Evolutionary conservation across 202 grass and related monocot species (phyloP).

Genomic region (Digitaria exilis): DNA sequence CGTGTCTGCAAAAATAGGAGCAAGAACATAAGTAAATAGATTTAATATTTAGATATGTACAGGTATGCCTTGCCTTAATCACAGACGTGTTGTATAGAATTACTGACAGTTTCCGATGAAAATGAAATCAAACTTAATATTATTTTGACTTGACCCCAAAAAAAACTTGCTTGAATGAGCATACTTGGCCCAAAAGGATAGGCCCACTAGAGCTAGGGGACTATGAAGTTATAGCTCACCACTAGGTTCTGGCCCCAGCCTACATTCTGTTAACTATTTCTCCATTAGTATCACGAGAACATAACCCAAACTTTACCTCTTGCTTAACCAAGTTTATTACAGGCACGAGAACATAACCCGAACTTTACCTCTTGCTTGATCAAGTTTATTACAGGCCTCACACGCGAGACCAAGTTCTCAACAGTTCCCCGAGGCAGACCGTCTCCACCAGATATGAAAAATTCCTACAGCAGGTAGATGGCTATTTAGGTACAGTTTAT

Average conservation of each 20-base stretch:
- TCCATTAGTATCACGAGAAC: conserved; percentile 9
- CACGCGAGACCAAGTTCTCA: conserved; percentile 82
- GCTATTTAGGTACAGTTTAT: conserved; percentile 31
- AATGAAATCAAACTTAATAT: background rate
- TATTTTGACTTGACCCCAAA: background rate
- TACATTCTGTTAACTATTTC: background rate
- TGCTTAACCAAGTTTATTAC: too few relatives aligned
- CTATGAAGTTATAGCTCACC: background rate
- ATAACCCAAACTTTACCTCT: conserved; percentile 53
- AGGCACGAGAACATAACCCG: too few relatives aligned
- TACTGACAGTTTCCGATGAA: background rate
- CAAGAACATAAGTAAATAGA: conserved; percentile 18
- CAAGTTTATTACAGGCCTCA: conserved; percentile 85
- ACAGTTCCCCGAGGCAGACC: conserved; percentile 97
- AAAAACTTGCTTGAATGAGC: background rate
- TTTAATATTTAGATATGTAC: background rate
- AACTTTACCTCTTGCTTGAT: conserved; percentile 92
- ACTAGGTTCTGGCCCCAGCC: background rate
- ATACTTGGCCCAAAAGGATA: background rate
- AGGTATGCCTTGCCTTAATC: background rate
- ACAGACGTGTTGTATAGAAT: background rate
- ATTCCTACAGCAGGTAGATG: conserved; percentile 66
- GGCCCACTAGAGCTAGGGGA: background rate
- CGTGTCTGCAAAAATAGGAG: conserved; percentile 63
- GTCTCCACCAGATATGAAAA: conserved; percentile 99